A percentile compares a stretch with the other conserved stretches of the same genome.
phyloP scores from a whole-genome alignment of 1,284 basidiomycete species.

The Ceratobasidium theobromae region DNA sequence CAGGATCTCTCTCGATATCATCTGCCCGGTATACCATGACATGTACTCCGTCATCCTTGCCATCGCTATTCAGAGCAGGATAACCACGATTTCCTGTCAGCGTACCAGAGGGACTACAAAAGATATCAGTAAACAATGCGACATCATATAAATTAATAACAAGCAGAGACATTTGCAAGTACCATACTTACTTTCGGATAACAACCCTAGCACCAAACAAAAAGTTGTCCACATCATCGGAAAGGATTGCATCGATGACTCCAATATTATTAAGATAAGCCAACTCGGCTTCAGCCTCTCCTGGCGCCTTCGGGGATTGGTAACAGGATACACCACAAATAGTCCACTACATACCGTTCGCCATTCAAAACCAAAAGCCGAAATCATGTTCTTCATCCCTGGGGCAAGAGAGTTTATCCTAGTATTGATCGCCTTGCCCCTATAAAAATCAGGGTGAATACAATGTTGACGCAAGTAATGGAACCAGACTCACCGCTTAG shows the following conservation, averaged over 20 bases:
- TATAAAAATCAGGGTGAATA: neutral
- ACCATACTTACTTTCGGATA: conserved; percentile 73
- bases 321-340: neutral
- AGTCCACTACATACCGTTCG: conserved; percentile 59
- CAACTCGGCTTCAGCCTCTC: conserved; percentile 95
- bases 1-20: conserved; percentile 54
- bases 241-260: conserved; percentile 84
- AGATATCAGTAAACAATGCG: too few relatives aligned
- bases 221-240: conserved; percentile 92
- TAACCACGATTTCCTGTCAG: conserved; percentile 68
- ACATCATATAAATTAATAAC: neutral
- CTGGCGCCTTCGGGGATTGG: conserved; percentile 64
- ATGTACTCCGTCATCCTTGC: conserved; percentile 72
- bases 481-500: conserved; percentile 63
- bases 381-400: conserved; percentile 78
- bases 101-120: conserved; percentile 65
- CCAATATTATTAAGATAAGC: conserved; percentile 82
- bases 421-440: conserved; percentile 67
- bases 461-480: neutral
- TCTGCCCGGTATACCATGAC: conserved; percentile 63
- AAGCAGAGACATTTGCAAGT: neutral
- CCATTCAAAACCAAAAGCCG: conserved; percentile 88
- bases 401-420: conserved; percentile 63
- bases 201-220: conserved; percentile 84
- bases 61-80: conserved; percentile 60